Evolutionary conservation across 257 asterid genomes (phyloP).

Genomic region (Henckelia pumila): DNA sequence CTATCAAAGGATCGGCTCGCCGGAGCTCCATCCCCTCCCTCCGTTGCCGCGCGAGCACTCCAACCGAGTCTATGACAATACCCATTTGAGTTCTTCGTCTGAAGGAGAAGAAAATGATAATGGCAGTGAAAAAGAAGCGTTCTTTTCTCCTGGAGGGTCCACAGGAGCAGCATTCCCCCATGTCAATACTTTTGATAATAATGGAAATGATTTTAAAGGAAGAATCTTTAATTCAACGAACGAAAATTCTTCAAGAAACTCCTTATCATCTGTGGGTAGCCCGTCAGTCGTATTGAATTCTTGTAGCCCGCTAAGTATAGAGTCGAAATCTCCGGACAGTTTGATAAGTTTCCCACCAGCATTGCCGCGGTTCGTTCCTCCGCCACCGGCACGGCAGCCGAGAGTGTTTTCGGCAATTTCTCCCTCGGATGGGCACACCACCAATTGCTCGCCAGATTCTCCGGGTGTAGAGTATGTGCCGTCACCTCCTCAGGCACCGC

Average conservation of each 20-base stretch:
- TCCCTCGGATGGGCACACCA: conserved; percentile 45
- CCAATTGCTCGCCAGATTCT: conserved; percentile 55
- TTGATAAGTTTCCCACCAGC: conserved; percentile 55
- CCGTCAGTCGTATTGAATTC: conserved; percentile 52
- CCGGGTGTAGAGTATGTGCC: conserved; percentile 33
- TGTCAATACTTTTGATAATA: background rate
- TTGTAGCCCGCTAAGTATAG: conserved; percentile 59
- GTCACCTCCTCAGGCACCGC: conserved; percentile 46
- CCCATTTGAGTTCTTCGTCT: conserved; percentile 20
- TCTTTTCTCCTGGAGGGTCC: conserved; percentile 66
- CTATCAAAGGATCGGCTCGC: conserved; percentile 62
- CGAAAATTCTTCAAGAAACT: conserved; percentile 40
- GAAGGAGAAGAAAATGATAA: conserved; percentile 34
- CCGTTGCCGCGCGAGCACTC: conserved; percentile 64
- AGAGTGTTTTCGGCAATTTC: conserved; percentile 45
- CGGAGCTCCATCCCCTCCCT: conserved; percentile 91
- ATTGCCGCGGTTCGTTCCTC: conserved; percentile 45
- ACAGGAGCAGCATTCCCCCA: conserved; percentile 34
- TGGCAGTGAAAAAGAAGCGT: conserved; percentile 32
- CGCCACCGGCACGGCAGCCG: conserved; percentile 45
- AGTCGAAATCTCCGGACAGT: conserved; percentile 69
- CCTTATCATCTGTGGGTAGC: conserved; percentile 50
- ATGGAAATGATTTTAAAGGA: conserved; percentile 27
- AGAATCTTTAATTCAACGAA: conserved; percentile 36
- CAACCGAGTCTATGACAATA: conserved; percentile 27